Conservation (phyloP, 2,329 filamentous ascomycete genomes). For the Cladosporium colombiae region DNA sequence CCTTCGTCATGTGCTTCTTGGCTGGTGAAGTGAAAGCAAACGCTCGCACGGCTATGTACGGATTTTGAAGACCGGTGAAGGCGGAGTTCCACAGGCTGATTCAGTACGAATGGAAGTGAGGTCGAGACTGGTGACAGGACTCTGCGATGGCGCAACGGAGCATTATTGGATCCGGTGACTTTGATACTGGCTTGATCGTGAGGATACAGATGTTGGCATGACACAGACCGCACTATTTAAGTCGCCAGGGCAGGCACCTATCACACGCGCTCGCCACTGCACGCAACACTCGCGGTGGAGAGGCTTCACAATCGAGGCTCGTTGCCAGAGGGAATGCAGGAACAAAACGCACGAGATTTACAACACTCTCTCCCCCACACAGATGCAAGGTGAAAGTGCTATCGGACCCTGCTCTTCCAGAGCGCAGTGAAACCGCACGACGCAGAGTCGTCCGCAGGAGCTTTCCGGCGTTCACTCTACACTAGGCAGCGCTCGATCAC, state of each 20-base stretch:
- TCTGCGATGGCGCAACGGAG: background rate
- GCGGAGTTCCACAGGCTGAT: background rate
- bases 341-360: background rate
- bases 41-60: background rate
- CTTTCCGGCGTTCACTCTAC: background rate
- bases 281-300: background rate
- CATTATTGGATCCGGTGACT: background rate
- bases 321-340: background rate
- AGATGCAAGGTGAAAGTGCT: background rate
- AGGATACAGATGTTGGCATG: background rate
- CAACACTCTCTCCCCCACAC: background rate
- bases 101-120: background rate
- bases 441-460: background rate
- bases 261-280: background rate
- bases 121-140: background rate
- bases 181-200: background rate
- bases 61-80: background rate
- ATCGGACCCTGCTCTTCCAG: background rate
- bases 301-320: background rate
- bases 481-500: background rate
- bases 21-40: conserved; percentile 6
- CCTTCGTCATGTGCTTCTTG: background rate
- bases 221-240: background rate
- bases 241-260: background rate
- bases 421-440: background rate